Conservation (phyloP, 441 rosid species). For the Pelargonium australe region DNA sequence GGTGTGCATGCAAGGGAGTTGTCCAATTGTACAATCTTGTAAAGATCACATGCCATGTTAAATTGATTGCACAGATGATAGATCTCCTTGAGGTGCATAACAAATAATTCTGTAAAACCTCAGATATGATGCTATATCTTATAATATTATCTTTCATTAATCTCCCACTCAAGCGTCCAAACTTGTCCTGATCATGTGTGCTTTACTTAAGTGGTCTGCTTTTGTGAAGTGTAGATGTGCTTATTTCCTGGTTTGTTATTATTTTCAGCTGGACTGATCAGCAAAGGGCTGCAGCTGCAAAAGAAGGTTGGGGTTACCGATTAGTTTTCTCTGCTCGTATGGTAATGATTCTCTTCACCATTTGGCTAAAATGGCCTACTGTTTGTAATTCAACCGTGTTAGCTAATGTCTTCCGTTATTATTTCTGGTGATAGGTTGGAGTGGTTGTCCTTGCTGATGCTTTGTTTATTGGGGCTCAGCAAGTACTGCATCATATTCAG, state of each 20-base stretch:
- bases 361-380: slow-evolving; percentile 2
- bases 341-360: slow-evolving; percentile 35
- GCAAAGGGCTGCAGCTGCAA: slow-evolving; percentile 84
- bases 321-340: slow-evolving; percentile 67
- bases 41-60: too few relatives aligned
- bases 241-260: slow-evolving; percentile 11
- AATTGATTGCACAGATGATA: too few relatives aligned
- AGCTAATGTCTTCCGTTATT: slow-evolving; percentile 3
- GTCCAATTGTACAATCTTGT: too few relatives aligned
- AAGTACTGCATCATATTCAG: not conserved
- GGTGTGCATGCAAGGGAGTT: too few relatives aligned
- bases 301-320: slow-evolving; percentile 88
- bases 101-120: too few relatives aligned
- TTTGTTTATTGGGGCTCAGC: slow-evolving; percentile 6
- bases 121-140: too few relatives aligned
- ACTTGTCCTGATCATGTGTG: too few relatives aligned
- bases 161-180: too few relatives aligned
- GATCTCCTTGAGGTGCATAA: too few relatives aligned
- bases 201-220: too few relatives aligned
- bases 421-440: slow-evolving; percentile 6
- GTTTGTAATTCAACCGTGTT: not conserved
- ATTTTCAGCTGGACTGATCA: slow-evolving; percentile 90
- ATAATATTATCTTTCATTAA: too few relatives aligned
- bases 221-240: not conserved
- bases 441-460: slow-evolving; percentile 3